Conservation (phyloP, 2,329 filamentous ascomycete species). For the Hymenotorrendiella dingleyae region DNA sequence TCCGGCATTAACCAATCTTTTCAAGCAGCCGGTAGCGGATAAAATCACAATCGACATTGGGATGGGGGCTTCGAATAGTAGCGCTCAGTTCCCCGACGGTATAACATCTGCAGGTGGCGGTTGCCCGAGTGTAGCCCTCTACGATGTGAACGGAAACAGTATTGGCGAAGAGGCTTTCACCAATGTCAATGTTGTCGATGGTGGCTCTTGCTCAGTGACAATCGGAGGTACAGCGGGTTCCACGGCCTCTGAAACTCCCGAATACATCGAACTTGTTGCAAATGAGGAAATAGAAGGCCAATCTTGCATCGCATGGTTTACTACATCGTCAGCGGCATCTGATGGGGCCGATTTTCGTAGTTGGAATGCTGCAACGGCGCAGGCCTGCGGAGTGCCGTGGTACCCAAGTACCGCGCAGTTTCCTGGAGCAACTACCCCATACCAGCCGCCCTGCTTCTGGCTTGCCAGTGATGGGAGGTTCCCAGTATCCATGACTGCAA, state of each 20-base stretch:
- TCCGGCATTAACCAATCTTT: no score
- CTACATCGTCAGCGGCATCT: not conserved
- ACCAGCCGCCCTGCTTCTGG: conserved; percentile 3
- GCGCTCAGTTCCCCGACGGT: not conserved
- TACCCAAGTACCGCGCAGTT: conserved; percentile 4
- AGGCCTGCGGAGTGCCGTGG: not conserved
- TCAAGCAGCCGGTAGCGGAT: not conserved
- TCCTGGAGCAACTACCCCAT: not conserved
- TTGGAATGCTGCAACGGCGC: not conserved
- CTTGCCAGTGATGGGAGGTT: conserved; percentile 5
- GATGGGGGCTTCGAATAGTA: not conserved
- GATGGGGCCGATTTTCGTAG: not conserved
- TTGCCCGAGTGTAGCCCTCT: not conserved
- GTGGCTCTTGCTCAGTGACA: not conserved
- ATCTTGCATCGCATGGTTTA: conserved; percentile 2
- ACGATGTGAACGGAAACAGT: not conserved
- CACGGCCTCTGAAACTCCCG: not conserved
- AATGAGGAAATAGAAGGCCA: not conserved
- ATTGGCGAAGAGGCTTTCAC: not conserved
- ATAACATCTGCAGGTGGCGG: not conserved
- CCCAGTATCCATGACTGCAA: conserved; percentile 2
- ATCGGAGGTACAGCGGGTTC: not conserved
- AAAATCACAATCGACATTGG: not conserved
- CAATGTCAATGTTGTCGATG: not conserved
- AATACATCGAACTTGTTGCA: not conserved